Evolutionary conservation across 192 early-diverging fungal genomes (phyloP), one percentile per base, ranked within the genome.

Genomic region (Coemansia sp.): DNA sequence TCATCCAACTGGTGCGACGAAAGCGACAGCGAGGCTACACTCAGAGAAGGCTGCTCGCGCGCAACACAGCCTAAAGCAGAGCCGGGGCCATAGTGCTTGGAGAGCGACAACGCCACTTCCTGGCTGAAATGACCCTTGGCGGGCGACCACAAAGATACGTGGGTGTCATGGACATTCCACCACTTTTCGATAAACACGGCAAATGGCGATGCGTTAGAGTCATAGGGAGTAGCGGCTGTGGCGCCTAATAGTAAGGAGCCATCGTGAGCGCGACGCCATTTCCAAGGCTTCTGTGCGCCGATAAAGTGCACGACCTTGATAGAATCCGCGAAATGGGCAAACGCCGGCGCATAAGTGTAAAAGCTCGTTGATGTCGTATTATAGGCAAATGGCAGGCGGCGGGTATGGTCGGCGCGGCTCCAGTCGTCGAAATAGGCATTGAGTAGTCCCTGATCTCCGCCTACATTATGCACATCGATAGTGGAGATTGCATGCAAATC

Each of bases 371-470:
- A 66, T 0, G 73, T 76, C 2, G 81, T 71, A 69, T 98, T 98
- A 85, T 90, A 96, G 31, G 87, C 87, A 71, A 98, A 98, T 0
- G 97, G 94, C 40, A 98, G 70, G 29, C 95, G 85, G 55, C 87
- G 75, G 34, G 84, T 73, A 72, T 88, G 72, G 55, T 85, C 71
- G 41, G 80, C 80, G 33, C 76, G 86, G n/a, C 88, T 87, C 95
- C 95, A 98, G 22, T 85, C 80, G 24, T 66, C 73, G 75, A 96
- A 97, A 72, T 91, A 97, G 12, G 77, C 80, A 76, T 98, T 98
- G 20, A 98, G 85, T 15, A 98, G 73, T 2, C 97, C 97, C 76
- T 98, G 97, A 69, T 98, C 97, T 22, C 92, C 95, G 53, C 95
- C 95, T 82, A 82, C 52, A 78, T 52, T 2, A 70, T 57, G 41